Conservation (phyloP, 805 yeast species). For the Pichia pseudocactophila region DNA sequence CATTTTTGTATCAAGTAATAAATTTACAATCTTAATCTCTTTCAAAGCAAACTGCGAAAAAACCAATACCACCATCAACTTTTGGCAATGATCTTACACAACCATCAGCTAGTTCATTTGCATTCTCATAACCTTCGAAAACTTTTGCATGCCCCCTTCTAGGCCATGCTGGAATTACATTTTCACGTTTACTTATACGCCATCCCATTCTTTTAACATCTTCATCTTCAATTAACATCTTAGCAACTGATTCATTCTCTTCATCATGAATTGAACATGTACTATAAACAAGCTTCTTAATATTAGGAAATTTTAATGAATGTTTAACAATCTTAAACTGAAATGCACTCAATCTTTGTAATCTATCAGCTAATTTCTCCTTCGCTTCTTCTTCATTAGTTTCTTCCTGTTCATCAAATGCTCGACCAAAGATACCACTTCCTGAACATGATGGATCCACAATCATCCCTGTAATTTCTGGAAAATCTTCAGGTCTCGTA, state of each 20-base stretch:
- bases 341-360: constrained; percentile 71
- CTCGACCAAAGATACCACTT: constrained; percentile 93
- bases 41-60: constrained; percentile 90
- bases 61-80: constrained; percentile 97
- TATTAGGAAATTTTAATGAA: constrained; percentile 75
- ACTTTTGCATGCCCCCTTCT: constrained; percentile 74
- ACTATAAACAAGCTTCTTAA: constrained; percentile 75
- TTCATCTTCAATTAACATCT: constrained; percentile 60
- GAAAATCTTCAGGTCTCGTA: constrained; percentile 47
- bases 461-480: constrained; percentile 65
- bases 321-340: constrained; percentile 85
- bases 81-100: constrained; percentile 81
- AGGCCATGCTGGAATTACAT: constrained; percentile 79
- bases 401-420: constrained; percentile 38
- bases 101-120: constrained; percentile 62
- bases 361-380: constrained; percentile 42
- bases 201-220: constrained; percentile 65
- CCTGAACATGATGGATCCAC: constrained; percentile 99
- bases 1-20: too few relatives aligned
- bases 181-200: constrained; percentile 49
- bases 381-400: constrained; percentile 34
- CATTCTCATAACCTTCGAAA: constrained; percentile 42
- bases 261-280: constrained; percentile 93
- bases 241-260: constrained; percentile 90
- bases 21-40: constrained; percentile 21